phyloP scores from a whole-genome alignment of 495 filamentous ascomycete species.

The Chaetomium cochliodes region DNA sequence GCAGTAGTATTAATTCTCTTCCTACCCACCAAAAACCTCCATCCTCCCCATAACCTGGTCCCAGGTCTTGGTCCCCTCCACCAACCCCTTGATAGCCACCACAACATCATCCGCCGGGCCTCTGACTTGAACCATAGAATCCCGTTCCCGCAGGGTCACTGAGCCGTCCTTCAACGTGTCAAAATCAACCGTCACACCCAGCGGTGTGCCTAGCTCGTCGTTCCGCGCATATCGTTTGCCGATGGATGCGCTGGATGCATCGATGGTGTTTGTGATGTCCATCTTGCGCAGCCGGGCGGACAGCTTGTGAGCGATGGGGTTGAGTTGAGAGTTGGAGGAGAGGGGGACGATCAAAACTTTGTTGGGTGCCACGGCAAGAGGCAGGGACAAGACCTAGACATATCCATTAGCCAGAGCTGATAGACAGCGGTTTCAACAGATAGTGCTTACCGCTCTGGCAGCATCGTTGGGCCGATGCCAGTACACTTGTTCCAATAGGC shows the following conservation, averaged over 20 bases:
- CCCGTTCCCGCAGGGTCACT: conserved; percentile 66
- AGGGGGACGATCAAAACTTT: conserved; percentile 70
- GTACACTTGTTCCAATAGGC: conserved; percentile 16
- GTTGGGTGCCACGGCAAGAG: conserved; percentile 62
- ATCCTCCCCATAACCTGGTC: conserved; percentile 22
- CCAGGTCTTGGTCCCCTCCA: conserved; percentile 66
- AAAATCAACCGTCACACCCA: conserved; percentile 70
- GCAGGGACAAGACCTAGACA: conserved; percentile 63
- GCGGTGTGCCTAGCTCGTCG: conserved; percentile 66
- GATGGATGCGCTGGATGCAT: conserved; percentile 41
- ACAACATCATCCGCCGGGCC: conserved; percentile 65
- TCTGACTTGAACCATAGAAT: conserved; percentile 66
- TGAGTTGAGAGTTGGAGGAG: conserved; percentile 58
- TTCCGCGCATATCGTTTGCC: conserved; percentile 68
- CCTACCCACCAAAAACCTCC: background rate
- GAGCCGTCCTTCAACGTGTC: conserved; percentile 43
- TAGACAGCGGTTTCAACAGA: conserved; percentile 4
- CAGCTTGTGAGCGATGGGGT: conserved; percentile 53
- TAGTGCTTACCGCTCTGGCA: conserved; percentile 58
- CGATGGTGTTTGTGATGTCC: conserved; percentile 53
- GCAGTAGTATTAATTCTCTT: no score
- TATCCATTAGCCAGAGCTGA: background rate
- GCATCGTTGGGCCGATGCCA: conserved; percentile 58
- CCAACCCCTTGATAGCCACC: conserved; percentile 58
- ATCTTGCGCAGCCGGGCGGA: conserved; percentile 45